phyloP scores from a whole-genome alignment of 257 asterid species.

The Solanum infundibuliforme region DNA sequence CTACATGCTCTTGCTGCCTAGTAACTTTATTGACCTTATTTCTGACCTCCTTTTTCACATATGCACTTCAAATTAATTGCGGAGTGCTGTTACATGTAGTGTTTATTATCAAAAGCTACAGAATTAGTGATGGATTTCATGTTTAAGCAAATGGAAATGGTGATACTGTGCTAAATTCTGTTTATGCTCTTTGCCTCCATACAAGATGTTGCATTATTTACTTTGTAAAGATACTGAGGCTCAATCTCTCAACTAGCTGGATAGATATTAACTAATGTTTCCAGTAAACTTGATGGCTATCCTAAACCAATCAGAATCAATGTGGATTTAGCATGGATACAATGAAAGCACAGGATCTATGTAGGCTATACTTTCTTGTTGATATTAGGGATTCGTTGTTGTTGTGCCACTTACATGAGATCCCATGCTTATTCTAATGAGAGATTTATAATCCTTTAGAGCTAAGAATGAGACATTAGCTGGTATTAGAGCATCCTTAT shows the following conservation, averaged over 20 bases:
- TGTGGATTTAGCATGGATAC: not conserved
- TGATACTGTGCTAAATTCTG: not conserved
- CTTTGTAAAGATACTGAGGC: not conserved
- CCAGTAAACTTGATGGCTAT: not conserved
- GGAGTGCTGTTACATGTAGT: not conserved
- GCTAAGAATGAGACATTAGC: not conserved
- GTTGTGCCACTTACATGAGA: not conserved
- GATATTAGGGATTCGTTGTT: not conserved
- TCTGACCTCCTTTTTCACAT: not conserved
- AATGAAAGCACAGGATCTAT: not conserved
- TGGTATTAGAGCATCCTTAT: not conserved
- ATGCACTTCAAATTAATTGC: not conserved
- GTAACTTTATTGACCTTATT: not conserved
- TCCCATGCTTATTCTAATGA: not conserved
- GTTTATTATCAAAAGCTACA: not conserved
- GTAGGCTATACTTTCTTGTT: not conserved
- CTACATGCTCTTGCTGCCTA: not conserved
- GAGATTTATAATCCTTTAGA: not conserved
- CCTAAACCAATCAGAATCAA: not conserved
- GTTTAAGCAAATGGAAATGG: not conserved
- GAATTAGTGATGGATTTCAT: not conserved
- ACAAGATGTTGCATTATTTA: not conserved
- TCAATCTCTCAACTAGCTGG: not conserved
- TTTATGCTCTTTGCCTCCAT: not conserved
- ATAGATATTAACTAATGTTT: not conserved